Base-by-base conservation (phyloP, 169 alveolate species). In the Eimeria falciformis region DNA sequence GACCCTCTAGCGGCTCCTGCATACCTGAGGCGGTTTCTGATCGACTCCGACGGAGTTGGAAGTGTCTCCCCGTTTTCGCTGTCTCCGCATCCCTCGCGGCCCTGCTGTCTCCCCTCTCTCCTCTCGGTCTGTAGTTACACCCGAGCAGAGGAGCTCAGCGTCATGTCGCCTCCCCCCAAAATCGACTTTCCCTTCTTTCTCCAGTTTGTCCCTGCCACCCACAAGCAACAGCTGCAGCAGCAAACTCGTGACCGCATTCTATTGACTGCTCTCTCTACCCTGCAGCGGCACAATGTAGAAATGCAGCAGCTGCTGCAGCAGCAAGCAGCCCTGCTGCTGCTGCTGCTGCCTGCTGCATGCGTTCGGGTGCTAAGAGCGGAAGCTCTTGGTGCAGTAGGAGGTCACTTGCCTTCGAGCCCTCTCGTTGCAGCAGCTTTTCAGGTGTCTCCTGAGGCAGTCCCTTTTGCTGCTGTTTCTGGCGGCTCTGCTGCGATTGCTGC, bases 1-100 rank as follows among this genome's bases (percentile, higher is more conserved):
- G 87, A 87, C 43, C 87, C 92, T 7, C 86, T 87, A n/a, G 87
- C 81, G n/a, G 86, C 66, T 3, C 92, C 92, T 29, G 33, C 65
- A 9, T 87, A 62, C 58, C 65, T 87, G 45, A 85, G 75, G 6
- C 87, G 79, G 11, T 87, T 87, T 53, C 45, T 87, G 6, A 75
- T 75, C 46, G 85, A 75, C 18, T 75, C 85, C 23, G 46, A 75
- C 46, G 85, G 85, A 5, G 85, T 75, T 0, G 85, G 85, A 18
- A 43, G 66, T 7, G 85, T 75, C 18, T 75, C 85, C 23, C 85
- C 85, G 25, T 75, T 75, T 43, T 27, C 29, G 33, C 43, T 75
- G 66, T 27, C 66, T 12, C 53, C 6, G 45, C 27, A 75, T 47
- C 33, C 85, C 40, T 43, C 53, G 1, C 27, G 85, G 58, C 62